Evolutionary conservation across 441 rosid species (phyloP).

Genomic region (Cnidoscolus chayamansa): DNA sequence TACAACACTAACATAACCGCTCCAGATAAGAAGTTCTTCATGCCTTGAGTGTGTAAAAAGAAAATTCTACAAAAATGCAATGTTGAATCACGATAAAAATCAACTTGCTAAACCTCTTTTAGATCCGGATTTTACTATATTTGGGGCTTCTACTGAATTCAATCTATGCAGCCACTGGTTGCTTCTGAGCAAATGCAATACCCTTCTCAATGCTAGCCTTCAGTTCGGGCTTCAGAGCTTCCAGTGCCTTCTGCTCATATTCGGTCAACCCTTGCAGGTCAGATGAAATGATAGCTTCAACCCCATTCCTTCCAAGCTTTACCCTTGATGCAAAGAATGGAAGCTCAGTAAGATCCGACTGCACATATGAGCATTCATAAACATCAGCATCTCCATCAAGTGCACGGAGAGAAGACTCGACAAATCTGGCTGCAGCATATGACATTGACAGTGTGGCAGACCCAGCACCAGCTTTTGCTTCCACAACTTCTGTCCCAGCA

Average conservation of each 20-base stretch:
- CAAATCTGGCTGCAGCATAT: slow-evolving; percentile 94
- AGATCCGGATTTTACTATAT: slow-evolving; percentile 10
- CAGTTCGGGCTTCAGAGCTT: slow-evolving; percentile 73
- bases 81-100: slow-evolving; percentile 18
- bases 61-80: slow-evolving; percentile 36
- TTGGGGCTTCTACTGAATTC: slow-evolving; percentile 24
- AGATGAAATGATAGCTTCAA: slow-evolving; percentile 70
- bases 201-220: slow-evolving; percentile 93
- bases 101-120: slow-evolving; percentile 8
- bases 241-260: slow-evolving; percentile 79
- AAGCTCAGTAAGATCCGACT: slow-evolving; percentile 69
- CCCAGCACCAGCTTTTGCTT: slow-evolving; percentile 96
- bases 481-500: slow-evolving; percentile 98
- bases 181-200: slow-evolving; percentile 66
- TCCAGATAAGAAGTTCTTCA: slow-evolving; percentile 12
- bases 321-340: slow-evolving; percentile 93
- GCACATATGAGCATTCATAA: slow-evolving; percentile 80
- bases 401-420: slow-evolving; percentile 93
- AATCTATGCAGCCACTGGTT: slow-evolving; percentile 46
- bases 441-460: slow-evolving; percentile 98
- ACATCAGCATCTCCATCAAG: slow-evolving; percentile 91
- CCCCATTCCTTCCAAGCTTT: slow-evolving; percentile 77
- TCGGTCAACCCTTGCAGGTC: slow-evolving; percentile 79
- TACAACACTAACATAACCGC: slow-evolving; percentile 25
- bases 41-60: slow-evolving; percentile 3